Evolutionary conservation across 1,284 basidiomycete species (phyloP).

Genomic region (Mycena citricolor): DNA sequence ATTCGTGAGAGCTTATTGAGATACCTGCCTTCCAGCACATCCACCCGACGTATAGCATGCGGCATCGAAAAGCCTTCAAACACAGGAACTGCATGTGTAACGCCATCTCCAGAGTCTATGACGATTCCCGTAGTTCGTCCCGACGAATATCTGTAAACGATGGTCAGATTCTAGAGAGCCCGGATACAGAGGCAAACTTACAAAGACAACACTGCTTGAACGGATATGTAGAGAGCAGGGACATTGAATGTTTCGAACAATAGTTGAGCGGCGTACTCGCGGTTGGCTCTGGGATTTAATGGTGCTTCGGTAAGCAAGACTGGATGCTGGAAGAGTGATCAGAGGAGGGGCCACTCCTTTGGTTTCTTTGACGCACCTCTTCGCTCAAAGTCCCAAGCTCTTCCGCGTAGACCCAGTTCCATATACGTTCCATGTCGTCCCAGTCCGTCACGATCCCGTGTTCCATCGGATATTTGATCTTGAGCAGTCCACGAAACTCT

Average conservation of each 20-base stretch:
- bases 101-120: conserved; percentile 97
- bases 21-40: conserved; percentile 88
- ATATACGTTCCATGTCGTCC: conserved; percentile 99
- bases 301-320: conserved; percentile 95
- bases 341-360: conserved; percentile 18
- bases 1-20: conserved; percentile 16
- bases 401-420: conserved; percentile 95
- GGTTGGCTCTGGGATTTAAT: conserved; percentile 90
- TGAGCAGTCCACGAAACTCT: conserved; percentile 89
- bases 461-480: conserved; percentile 99
- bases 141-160: conserved; percentile 82
- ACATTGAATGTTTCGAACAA: conserved; percentile 99
- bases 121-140: conserved; percentile 99
- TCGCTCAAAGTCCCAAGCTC: conserved; percentile 93
- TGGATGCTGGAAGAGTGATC: conserved; percentile 72
- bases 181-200: conserved; percentile 42
- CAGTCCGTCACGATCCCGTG: conserved; percentile 94
- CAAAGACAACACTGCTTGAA: conserved; percentile 97
- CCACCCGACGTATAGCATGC: conserved; percentile 93
- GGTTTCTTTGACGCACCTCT: conserved; percentile 63
- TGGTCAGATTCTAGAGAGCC: conserved; percentile 7
- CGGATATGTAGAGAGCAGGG: conserved; percentile 94
- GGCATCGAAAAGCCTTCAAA: conserved; percentile 99
- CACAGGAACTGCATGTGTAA: conserved; percentile 98
- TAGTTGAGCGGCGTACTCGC: conserved; percentile 94